These are phyloP conservation scores for Aureobasidium pullulans DNA, from an alignment of 2,329 filamentous ascomycete species.

Conservation along the genomic window DNA sequence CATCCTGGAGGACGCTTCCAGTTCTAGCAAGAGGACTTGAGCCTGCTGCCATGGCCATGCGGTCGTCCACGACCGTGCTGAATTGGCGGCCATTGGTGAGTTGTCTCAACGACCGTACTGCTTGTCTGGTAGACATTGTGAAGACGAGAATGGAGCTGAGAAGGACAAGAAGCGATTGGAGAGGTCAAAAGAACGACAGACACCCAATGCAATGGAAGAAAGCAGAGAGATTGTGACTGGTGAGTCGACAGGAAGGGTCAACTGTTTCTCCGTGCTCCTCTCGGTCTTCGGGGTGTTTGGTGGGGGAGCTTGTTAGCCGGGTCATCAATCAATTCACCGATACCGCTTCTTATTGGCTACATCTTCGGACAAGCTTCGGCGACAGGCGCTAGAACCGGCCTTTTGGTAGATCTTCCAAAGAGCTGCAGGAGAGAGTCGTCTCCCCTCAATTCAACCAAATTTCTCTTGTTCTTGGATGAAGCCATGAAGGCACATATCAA, in stretches of 20 bases:
- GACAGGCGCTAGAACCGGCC: slow-evolving; percentile 1
- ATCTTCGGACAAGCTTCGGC: slow-evolving; percentile 3
- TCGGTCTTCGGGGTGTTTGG: slow-evolving; percentile 8
- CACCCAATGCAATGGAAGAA: neutral
- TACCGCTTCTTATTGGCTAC: neutral
- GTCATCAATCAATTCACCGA: neutral
- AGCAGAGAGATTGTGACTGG: neutral
- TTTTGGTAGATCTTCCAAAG: neutral
- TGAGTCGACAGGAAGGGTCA: neutral
- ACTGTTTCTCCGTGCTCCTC: neutral
- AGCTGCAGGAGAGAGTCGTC: neutral
- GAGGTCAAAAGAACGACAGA: neutral
- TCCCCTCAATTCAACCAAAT: slow-evolving; percentile 6
- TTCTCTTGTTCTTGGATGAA: neutral
- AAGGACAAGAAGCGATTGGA: neutral
- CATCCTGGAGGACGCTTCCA: slow-evolving; percentile 35
- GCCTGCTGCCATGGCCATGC: slow-evolving; percentile 22
- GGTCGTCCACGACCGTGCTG: slow-evolving; percentile 30
- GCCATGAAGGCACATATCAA: neutral
- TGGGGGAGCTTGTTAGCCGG: slow-evolving; percentile 4
- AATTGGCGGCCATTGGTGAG: slow-evolving; percentile 21
- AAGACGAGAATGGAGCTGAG: neutral
- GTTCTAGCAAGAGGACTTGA: slow-evolving; percentile 19
- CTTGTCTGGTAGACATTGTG: slow-evolving; percentile 11
- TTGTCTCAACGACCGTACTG: slow-evolving; percentile 16